A percentile compares a stretch with the other conserved stretches of the same genome.
These are phyloP conservation scores for Rhynchospora breviuscula DNA, from an alignment of 176 grass and related monocot genomes.

Conservation along the genomic window DNA sequence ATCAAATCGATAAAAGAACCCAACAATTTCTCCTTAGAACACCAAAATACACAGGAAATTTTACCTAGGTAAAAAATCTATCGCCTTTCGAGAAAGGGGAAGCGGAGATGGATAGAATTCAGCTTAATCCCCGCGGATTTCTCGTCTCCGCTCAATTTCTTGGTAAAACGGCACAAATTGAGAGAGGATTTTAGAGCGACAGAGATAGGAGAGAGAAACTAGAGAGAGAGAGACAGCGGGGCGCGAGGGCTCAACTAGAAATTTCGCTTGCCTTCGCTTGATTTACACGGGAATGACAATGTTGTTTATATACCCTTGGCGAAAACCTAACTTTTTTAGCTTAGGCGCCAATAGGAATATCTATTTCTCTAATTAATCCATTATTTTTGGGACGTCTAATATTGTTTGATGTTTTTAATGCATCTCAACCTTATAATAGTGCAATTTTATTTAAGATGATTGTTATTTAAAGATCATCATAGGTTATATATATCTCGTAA, in stretches of 20 bases:
- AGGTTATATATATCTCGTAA: not conserved
- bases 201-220: slow-evolving; percentile 17
- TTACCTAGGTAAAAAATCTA: slow-evolving; percentile 10
- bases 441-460: not conserved
- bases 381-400: not conserved
- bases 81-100: not conserved
- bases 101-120: not conserved
- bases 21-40: not conserved
- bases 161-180: not conserved
- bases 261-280: slow-evolving; percentile 12
- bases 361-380: not conserved
- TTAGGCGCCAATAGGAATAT: not conserved
- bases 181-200: slow-evolving; percentile 19
- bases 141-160: slow-evolving; percentile 23
- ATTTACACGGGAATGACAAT: slow-evolving; percentile 10
- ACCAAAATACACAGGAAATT: not conserved
- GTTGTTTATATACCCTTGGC: not conserved
- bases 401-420: not conserved
- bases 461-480: not conserved
- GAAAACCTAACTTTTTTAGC: not conserved
- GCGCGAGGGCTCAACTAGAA: slow-evolving; percentile 19
- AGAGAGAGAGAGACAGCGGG: slow-evolving; percentile 17
- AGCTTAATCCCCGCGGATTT: slow-evolving; percentile 16
- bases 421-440: not conserved
- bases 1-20: slow-evolving; percentile 3